Evolutionary conservation across 1,284 basidiomycete species (phyloP).

Genomic region (Malassezia psittaci): DNA sequence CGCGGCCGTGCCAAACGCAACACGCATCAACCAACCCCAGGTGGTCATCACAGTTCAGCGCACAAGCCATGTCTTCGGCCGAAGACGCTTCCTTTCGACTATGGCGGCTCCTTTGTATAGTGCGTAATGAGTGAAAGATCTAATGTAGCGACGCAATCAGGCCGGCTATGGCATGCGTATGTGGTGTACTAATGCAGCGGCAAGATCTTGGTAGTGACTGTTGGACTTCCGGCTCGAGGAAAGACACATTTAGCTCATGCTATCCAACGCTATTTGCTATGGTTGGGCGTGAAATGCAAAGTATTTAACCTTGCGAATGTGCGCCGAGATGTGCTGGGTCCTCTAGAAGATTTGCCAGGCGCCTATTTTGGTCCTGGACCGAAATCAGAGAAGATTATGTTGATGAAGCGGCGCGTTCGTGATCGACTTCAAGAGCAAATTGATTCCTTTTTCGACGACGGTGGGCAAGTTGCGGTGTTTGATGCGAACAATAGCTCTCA

Average conservation of each 20-base stretch:
- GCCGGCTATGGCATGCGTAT: slow-evolving; percentile 28
- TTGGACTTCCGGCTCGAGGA: slow-evolving; percentile 72
- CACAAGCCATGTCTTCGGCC: slow-evolving; percentile 9
- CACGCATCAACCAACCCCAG: background rate
- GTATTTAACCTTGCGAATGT: slow-evolving; percentile 93
- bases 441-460: slow-evolving; percentile 66
- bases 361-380: slow-evolving; percentile 71
- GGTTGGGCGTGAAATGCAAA: slow-evolving; percentile 91
- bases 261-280: slow-evolving; percentile 87
- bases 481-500: slow-evolving; percentile 92
- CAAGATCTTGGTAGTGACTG: slow-evolving; percentile 81
- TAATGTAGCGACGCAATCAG: slow-evolving; percentile 24
- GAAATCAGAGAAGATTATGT: slow-evolving; percentile 58
- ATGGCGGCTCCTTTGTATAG: slow-evolving; percentile 32
- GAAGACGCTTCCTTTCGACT: background rate
- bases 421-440: slow-evolving; percentile 76
- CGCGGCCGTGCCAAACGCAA: slow-evolving; percentile 26
- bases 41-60: background rate
- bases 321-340: slow-evolving; percentile 75
- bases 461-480: slow-evolving; percentile 92
- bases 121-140: slow-evolving; percentile 7
- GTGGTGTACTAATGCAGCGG: slow-evolving; percentile 50
- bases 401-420: slow-evolving; percentile 63
- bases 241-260: slow-evolving; percentile 94
- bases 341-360: slow-evolving; percentile 71